A percentile compares a stretch with the other conserved stretches of the same genome.
Conservation (phyloP, 768 basidiomycete genomes). For the Auricularia auricula-judae region DNA sequence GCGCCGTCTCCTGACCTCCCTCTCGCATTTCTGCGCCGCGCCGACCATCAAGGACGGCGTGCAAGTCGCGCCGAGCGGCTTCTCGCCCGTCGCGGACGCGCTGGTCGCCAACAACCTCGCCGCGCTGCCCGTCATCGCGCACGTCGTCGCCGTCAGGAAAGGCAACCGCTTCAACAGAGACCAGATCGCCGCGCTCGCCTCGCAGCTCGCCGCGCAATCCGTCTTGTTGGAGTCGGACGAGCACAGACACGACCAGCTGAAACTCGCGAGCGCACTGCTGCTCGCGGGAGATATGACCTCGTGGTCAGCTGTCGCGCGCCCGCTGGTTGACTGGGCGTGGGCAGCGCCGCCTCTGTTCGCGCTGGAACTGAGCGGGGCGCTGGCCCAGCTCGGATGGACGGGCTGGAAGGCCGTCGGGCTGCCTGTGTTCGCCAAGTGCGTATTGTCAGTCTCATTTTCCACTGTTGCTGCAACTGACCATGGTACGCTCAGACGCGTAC, state of each 20-base stretch:
- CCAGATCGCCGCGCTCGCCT: conserved; percentile 18
- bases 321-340: background rate
- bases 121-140: conserved; percentile 35
- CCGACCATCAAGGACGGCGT: background rate
- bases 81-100: conserved; percentile 42
- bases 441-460: background rate
- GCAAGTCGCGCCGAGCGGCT: conserved; percentile 42
- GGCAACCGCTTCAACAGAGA: conserved; percentile 49
- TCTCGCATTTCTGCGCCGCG: conserved; percentile 69
- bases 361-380: conserved; percentile 43
- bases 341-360: conserved; percentile 36
- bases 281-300: conserved; percentile 32
- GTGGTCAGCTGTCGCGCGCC: conserved; percentile 12
- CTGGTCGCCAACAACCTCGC: conserved; percentile 30
- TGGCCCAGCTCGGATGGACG: conserved; percentile 59
- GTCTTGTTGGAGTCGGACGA: too few species aligned
- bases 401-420: conserved; percentile 66
- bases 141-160: conserved; percentile 53
- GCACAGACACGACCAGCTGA: background rate
- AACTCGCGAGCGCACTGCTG: conserved; percentile 19
- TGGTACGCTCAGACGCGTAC: background rate
- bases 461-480: background rate
- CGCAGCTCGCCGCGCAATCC: background rate
- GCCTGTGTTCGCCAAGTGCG: conserved; percentile 29
- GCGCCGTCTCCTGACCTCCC: conserved; percentile 64